Base-by-base conservation (phyloP, 2,329 filamentous ascomycete genomes). In the Aciculosporium take region DNA sequence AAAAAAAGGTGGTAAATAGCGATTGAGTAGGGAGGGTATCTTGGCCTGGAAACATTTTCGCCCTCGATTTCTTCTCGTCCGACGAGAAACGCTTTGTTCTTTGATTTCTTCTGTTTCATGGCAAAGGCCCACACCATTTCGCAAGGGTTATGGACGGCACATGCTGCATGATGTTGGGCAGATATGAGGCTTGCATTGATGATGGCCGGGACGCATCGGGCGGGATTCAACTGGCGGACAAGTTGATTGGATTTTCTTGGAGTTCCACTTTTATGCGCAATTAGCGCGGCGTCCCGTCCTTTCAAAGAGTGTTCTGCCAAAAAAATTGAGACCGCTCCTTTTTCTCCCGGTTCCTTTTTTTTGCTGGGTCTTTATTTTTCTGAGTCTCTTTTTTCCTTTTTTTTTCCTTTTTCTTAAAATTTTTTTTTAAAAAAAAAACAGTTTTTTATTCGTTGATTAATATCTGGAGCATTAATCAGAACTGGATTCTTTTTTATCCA, bases 261-360 rank as follows among this genome's bases (percentile, higher is more conserved):
- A 37, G n/a, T 4, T 17, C 7, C 10, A 6, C 9, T 33, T 13
- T 29, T 32, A 20, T 5, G 13, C 13, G 13, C 25, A 17, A 29
- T 41, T 35, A 36, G 39, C 39, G 39, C 13, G 39, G 39, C 32
- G 32, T 24, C 23, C 9, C n/a, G n/a, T n/a, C n/a, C n/a, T n/a
- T n/a, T n/a, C n/a, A n/a, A n/a, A n/a, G n/a, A n/a, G n/a, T n/a
- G n/a, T n/a, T n/a, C n/a, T n/a, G n/a, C n/a, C n/a, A n/a, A n/a
- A n/a, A n/a, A n/a, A 28, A 21, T 17, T 37, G 21, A 23, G 34
- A 37, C 21, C 32, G 32, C 34, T 25, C 18, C 13, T 6, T 23
- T 35, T 17, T 33, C 15, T 33, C 4, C 30, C 9, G 15, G 15
- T 33, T 33, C n/a, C n/a, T n/a, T n/a, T n/a, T n/a, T n/a, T n/a